phyloP scores from a whole-genome alignment of 805 yeast species.

The Kurtzmaniella fragi region DNA sequence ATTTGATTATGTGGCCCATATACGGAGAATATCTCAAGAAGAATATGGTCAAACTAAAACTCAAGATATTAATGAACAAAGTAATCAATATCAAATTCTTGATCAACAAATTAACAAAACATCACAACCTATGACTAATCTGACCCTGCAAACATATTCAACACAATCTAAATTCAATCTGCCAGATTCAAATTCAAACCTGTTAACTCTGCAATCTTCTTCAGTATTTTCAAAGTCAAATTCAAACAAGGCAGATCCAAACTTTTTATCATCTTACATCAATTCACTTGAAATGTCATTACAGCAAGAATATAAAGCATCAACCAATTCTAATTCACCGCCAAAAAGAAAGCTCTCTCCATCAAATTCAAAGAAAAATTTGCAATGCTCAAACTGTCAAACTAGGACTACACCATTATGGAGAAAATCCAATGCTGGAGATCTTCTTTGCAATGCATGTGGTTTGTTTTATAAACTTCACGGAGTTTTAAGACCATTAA shows the following conservation, averaged over 20 bases:
- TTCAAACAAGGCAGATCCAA: constrained; percentile 10
- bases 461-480: constrained; percentile 42
- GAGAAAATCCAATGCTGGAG: constrained; percentile 39
- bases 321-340: constrained; percentile 7
- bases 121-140: background rate
- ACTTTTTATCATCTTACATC: constrained; percentile 33
- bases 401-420: constrained; percentile 42
- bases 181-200: constrained; percentile 10
- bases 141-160: background rate
- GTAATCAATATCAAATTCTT: background rate
- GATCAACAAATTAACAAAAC: background rate
- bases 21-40: constrained; percentile 36
- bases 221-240: constrained; percentile 7
- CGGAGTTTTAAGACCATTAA: constrained; percentile 40
- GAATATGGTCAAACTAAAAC: constrained; percentile 14
- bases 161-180: constrained; percentile 4
- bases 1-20: constrained; percentile 43
- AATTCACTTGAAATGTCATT: constrained; percentile 33
- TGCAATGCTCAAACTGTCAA: constrained; percentile 39
- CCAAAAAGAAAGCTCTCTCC: constrained; percentile 6
- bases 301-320: constrained; percentile 20
- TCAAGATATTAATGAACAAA: background rate
- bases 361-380: constrained; percentile 13
- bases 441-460: constrained; percentile 41
- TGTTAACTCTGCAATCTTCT: constrained; percentile 10